A percentile compares a stretch with the other conserved stretches of the same genome.
phyloP scores from a whole-genome alignment of 1,139 yeast species.

The Taiozyma sp. region DNA sequence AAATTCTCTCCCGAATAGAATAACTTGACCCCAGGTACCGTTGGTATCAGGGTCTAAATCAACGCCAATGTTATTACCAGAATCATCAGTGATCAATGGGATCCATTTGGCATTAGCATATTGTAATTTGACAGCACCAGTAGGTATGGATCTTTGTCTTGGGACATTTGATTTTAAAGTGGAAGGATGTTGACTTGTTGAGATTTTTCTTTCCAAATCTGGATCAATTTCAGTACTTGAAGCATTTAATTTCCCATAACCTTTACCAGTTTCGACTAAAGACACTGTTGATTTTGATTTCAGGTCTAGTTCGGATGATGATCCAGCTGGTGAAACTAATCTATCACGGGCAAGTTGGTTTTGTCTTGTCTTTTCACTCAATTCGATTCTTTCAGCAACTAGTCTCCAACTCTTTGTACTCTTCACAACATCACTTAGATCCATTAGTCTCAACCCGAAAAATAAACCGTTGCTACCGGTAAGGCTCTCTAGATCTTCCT shows the following conservation, averaged over 20 bases:
- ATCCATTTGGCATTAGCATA: conserved; percentile 91
- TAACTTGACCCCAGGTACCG: conserved; percentile 80
- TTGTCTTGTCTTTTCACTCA: conserved; percentile 12
- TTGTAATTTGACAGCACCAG: conserved; percentile 57
- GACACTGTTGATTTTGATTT: conserved; percentile 13
- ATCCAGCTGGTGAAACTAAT: conserved; percentile 21
- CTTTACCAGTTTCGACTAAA: conserved; percentile 20
- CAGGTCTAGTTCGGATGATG: conserved; percentile 15
- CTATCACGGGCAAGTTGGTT: conserved; percentile 13
- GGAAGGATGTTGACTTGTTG: conserved; percentile 16
- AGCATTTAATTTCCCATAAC: conserved; percentile 22
- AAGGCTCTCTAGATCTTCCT: conserved; percentile 41
- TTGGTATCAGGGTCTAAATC: conserved; percentile 80
- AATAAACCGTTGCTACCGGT: conserved; percentile 56
- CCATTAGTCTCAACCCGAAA: conserved; percentile 59
- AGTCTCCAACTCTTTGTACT: conserved; percentile 66
- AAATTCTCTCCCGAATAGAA: conserved; percentile 83
- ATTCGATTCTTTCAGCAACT: conserved; percentile 46
- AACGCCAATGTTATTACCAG: conserved; percentile 86
- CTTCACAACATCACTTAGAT: conserved; percentile 56
- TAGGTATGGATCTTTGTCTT: conserved; percentile 71
- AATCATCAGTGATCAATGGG: conserved; percentile 80
- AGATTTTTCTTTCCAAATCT: conserved; percentile 23
- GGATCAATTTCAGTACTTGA: conserved; percentile 22
- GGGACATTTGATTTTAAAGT: conserved; percentile 38